These are phyloP conservation scores for Teunomyces gatunensis DNA, from an alignment of 805 yeast genomes.

Conservation along the genomic window DNA sequence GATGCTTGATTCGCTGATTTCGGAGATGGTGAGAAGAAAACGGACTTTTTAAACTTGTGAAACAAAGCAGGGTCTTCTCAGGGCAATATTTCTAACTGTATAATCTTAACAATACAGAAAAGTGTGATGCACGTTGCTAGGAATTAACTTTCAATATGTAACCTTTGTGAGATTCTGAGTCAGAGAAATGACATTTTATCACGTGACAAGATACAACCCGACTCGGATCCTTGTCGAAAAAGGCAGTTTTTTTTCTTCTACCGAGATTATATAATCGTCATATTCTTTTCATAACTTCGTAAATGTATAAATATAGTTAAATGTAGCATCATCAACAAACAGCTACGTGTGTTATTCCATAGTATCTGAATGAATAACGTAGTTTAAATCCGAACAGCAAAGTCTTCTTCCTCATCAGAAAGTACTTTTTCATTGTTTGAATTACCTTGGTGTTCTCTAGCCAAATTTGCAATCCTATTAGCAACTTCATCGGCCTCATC, in stretches of 20 bases:
- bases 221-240: neutral
- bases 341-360: neutral
- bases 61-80: neutral
- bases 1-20: neutral
- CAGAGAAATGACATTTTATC: constrained; percentile 7
- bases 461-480: neutral
- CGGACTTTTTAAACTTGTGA: neutral
- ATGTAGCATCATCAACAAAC: neutral
- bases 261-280: neutral
- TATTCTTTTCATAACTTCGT: neutral
- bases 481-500: neutral
- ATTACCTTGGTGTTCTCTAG: neutral
- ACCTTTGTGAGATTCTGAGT: neutral
- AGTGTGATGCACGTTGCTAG: neutral
- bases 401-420: neutral
- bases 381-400: neutral
- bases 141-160: neutral
- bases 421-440: neutral
- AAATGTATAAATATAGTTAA: neutral
- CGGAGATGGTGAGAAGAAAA: neutral
- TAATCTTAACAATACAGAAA: neutral
- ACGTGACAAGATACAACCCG: constrained; percentile 6
- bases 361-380: neutral
- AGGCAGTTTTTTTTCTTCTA: neutral
- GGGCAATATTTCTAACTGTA: neutral